Evolutionary conservation across 2,329 filamentous ascomycete species (phyloP).

Genomic region (Fusarium kyushuense): DNA sequence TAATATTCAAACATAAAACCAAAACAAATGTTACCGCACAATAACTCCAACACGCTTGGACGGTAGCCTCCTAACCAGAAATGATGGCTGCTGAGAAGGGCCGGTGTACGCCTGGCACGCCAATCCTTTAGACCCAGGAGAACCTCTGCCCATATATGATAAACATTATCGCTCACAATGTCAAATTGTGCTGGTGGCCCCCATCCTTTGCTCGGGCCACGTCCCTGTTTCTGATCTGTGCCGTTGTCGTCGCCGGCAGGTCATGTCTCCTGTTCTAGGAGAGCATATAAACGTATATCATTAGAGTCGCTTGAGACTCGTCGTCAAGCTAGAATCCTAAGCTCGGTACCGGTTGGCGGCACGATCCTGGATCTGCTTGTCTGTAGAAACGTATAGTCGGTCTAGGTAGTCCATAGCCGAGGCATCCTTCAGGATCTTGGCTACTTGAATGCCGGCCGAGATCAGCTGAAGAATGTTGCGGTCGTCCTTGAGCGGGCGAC

Average conservation of each 20-base stretch:
- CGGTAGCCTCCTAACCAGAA: slow-evolving; percentile 39
- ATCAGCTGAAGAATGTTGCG: slow-evolving; percentile 89
- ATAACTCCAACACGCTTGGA: slow-evolving; percentile 47
- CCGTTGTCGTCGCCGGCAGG: slow-evolving; percentile 46
- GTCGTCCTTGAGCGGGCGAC: slow-evolving; percentile 86
- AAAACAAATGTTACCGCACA: slow-evolving; percentile 31
- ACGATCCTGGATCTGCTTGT: slow-evolving; percentile 80
- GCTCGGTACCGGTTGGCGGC: slow-evolving; percentile 54
- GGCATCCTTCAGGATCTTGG: slow-evolving; percentile 87
- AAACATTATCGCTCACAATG: slow-evolving; percentile 51
- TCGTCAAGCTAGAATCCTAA: slow-evolving; percentile 43
- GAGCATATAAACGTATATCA: slow-evolving; percentile 48
- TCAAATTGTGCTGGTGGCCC: slow-evolving; percentile 38
- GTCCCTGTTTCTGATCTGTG: slow-evolving; percentile 47
- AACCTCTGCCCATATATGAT: slow-evolving; percentile 41
- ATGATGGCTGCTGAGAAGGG: slow-evolving; percentile 38
- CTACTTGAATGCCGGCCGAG: slow-evolving; percentile 87
- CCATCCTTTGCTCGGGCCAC: slow-evolving; percentile 28
- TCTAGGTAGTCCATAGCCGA: slow-evolving; percentile 86
- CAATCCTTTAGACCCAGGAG: slow-evolving; percentile 24
- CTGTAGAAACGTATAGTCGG: slow-evolving; percentile 83
- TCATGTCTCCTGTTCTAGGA: slow-evolving; percentile 43
- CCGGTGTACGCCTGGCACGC: slow-evolving; percentile 30
- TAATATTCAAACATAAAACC: slow-evolving; percentile 20
- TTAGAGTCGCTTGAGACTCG: slow-evolving; percentile 45